Evolutionary conservation across 257 asterid genomes (phyloP), one percentile per base, ranked within the genome.

Genomic region (Scutellaria galericulata): DNA sequence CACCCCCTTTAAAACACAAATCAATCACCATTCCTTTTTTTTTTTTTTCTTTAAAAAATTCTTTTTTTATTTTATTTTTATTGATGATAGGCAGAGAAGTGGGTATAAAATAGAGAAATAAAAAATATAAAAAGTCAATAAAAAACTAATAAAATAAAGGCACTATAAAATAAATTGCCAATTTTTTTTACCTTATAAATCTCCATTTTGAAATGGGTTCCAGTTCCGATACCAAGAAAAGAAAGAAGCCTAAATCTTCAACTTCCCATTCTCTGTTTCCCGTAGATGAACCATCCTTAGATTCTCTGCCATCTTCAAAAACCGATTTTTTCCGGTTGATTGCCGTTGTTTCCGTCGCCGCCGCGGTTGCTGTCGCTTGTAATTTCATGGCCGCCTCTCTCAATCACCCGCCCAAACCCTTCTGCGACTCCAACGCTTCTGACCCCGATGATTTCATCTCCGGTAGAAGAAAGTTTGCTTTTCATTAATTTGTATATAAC

Each of bases 311-410:
- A 6, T 79, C 94, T 1, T 84, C 97, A 0, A 80, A 40, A 71
- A 65, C 82, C 15, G 98, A 92, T 24, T 41, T 88, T 20, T 47
- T 44, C 62, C 85, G 86, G 66, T 80, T 92, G 76, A 13, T 92
- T 46, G 78, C 86, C 60, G 93, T 88, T 37, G 77, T 90, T 66
- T 76, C 85, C 41, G 72, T 88, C 74, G 95, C 98, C 59, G 77
- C 88, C 24, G 75, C 83, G 70, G 92, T 92, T 46, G 97, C 91
- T 0, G 63, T 82, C 42, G 70, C 79, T 35, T 90, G 91, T 73
- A 83, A 87, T 79, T 81, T 81, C 64, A 62, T 88, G 5, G 71
- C 82, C 69, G 44, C 72, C 9, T 82, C 69, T 45, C 66, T 83
- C 75, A 79, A 79, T 74, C 85, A 65, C 22, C 90, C 81, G 50